Percentiles rank a stretch among this genome's conserved stretches.
phyloP scores from a whole-genome alignment of 1,284 basidiomycete species.

The Pulchroboletus neoregius region DNA sequence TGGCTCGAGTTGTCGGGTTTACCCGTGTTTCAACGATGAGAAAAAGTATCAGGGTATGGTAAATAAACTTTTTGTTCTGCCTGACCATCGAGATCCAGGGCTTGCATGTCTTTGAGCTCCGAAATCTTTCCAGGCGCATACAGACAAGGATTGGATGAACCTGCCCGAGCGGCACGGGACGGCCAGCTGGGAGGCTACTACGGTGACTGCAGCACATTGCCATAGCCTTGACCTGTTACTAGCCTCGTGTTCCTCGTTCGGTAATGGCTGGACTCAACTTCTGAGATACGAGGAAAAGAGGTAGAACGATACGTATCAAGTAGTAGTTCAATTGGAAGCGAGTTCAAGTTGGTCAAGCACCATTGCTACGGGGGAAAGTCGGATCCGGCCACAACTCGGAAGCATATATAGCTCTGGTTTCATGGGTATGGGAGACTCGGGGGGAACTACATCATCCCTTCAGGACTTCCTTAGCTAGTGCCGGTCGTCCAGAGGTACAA shows the following conservation, averaged over 20 bases:
- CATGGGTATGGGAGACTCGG: no score
- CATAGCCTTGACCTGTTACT: no score
- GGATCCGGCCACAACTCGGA: neutral
- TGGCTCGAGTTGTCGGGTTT: neutral
- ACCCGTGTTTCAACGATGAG: neutral
- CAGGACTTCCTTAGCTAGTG: no score
- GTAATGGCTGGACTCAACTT: neutral
- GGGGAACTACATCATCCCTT: no score
- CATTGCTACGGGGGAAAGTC: neutral
- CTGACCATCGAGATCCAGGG: neutral
- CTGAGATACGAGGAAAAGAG: neutral
- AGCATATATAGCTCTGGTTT: no score
- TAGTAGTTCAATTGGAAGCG: neutral
- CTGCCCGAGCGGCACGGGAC: neutral
- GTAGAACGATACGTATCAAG: neutral
- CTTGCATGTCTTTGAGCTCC: no score
- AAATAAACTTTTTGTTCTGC: no score
- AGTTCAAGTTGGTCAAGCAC: neutral
- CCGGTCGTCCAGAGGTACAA: no score
- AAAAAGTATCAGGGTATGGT: no score
- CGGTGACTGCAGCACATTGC: neutral
- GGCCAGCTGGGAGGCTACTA: no score
- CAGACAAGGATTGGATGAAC: neutral
- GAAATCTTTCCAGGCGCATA: no score
- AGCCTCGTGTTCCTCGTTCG: neutral